These are phyloP conservation scores for Arthrobotrys entomopaga DNA, from an alignment of 2,329 filamentous ascomycete species.

Conservation along the genomic window DNA sequence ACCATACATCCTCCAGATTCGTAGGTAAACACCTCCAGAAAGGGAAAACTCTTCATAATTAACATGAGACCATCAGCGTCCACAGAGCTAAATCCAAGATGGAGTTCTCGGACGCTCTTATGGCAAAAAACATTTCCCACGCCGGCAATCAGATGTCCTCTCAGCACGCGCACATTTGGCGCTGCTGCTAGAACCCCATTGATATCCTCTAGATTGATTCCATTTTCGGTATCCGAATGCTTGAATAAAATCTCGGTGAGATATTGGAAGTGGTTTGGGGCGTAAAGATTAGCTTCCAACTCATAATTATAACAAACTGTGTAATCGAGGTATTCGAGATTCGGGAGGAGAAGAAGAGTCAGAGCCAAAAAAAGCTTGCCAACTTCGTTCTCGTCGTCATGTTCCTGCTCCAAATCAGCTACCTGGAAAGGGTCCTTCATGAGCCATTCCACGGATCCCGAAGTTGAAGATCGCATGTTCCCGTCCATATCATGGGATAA, in stretches of 20 bases:
- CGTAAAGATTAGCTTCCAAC: not conserved
- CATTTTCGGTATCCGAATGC: not conserved
- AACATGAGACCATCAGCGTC: not conserved
- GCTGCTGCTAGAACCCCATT: not conserved
- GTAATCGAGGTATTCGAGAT: not conserved
- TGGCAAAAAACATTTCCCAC: not conserved
- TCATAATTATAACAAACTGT: not conserved
- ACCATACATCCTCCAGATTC: not conserved
- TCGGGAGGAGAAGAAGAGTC: not conserved
- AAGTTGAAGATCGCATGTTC: not conserved
- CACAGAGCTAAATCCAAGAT: not conserved
- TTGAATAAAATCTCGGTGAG: slow-evolving; percentile 1
- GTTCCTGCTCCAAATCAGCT: not conserved
- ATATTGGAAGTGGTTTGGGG: not conserved
- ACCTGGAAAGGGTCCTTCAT: not conserved
- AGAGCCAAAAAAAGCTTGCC: not conserved
- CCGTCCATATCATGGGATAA: not conserved
- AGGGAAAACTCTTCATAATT: not conserved
- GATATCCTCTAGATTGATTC: not conserved
- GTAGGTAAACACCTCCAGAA: not conserved
- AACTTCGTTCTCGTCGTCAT: not conserved
- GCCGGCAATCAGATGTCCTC: not conserved
- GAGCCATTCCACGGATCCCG: not conserved
- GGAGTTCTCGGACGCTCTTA: not conserved
- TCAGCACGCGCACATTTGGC: not conserved